Evolutionary conservation across 2,329 filamentous ascomycete species (phyloP).

Genomic region (Talaromyces sp.): DNA sequence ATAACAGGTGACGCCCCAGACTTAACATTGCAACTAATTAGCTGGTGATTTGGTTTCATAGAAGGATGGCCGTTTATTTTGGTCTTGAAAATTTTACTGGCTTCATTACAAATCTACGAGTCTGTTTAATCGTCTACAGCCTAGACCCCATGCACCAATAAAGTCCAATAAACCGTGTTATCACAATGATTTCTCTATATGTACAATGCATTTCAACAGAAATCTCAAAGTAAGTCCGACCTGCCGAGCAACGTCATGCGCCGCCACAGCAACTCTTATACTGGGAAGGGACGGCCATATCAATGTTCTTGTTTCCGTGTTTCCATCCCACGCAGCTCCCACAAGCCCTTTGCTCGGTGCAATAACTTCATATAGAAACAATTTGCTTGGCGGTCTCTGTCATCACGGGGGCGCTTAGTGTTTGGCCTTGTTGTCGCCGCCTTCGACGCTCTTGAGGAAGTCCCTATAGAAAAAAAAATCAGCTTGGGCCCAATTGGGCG

Average conservation of each 20-base stretch:
- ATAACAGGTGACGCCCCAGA: background rate
- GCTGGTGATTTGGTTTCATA: background rate
- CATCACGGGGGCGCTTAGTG: conserved; percentile 21
- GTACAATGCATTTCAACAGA: conserved; percentile 19
- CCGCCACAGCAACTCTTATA: background rate
- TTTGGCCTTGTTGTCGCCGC: conserved; percentile 42
- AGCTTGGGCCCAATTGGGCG: background rate
- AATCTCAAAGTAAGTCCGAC: background rate
- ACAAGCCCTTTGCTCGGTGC: background rate
- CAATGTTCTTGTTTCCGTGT: background rate
- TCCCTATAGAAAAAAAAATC: conserved; percentile 30
- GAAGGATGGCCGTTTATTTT: background rate
- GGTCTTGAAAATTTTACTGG: background rate
- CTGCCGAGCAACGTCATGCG: background rate
- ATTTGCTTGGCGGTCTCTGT: background rate
- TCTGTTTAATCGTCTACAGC: background rate
- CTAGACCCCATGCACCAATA: background rate
- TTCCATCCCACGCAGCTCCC: background rate
- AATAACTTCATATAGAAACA: background rate
- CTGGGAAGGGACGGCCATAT: background rate
- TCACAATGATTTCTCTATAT: conserved; percentile 23
- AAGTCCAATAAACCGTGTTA: conserved; percentile 6
- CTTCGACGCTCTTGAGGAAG: conserved; percentile 46
- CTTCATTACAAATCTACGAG: background rate
- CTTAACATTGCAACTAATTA: background rate